Base-by-base conservation (phyloP, 129 eudicot species). In the Pseudognaphalium luteoalbum region DNA sequence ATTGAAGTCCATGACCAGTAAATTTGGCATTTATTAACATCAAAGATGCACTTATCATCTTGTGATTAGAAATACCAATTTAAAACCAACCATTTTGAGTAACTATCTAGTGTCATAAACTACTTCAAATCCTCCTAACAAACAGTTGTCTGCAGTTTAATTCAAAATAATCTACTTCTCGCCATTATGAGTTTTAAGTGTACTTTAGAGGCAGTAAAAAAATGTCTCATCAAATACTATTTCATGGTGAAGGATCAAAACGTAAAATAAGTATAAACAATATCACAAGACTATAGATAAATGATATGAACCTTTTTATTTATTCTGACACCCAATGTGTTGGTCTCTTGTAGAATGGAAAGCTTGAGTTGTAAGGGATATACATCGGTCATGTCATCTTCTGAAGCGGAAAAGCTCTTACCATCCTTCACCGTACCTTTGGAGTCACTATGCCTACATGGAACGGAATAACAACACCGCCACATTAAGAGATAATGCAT, bases 311-410 rank as follows among this genome's bases (percentile, higher is more conserved):
- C 99, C 92, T 91, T 95, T 86, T 95, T 95, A 83, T 87, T 86
- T 74, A 95, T 87, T 83, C 85, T 91, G 30, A 95, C 92, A 25
- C 96, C 93, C 67, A 91, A 76, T 52, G 88, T 86, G 78, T 79
- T 86, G 70, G 83, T 76, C 77, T 91, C 99, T 76, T 83, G 85
- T 54, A 82, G 75, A 95, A 89, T 77, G 62, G 92, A 87, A 60
- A 95, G 97, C 88, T 87, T 91, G 68, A 95, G 97, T 74, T 95
- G 99, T 70, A 95, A 78, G 4, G 97, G 99, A 79, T 89, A 95
- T 71, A 91, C 93, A 87, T 95, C 97, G 14, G 92, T 78, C 90
- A 95, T 91, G 86, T 91, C 99, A 72, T 84, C 90, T 66, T 91
- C 96, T 8, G 83, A 81, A 47, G 87, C 84, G 25, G 86, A 80